phyloP scores from a whole-genome alignment of 2,329 filamentous ascomycete species.

The Claviceps sp. region DNA sequence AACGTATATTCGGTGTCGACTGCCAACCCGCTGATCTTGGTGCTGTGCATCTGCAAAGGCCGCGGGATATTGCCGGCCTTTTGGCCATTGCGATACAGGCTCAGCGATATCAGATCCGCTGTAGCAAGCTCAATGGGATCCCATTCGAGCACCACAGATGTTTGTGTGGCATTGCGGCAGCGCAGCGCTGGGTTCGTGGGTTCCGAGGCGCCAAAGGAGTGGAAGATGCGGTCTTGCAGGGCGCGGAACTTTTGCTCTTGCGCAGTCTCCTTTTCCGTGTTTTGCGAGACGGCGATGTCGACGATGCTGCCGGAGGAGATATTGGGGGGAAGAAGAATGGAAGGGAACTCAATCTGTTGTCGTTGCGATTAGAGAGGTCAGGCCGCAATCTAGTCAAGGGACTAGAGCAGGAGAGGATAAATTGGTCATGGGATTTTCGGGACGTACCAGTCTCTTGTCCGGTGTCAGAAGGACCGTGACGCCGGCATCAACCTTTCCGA shows the following conservation, averaged over 20 bases:
- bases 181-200: constrained; percentile 68
- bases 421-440: constrained; percentile 4
- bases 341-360: constrained; percentile 91
- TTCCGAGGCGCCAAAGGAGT: constrained; percentile 69
- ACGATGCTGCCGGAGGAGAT: constrained; percentile 95
- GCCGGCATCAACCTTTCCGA: constrained; percentile 98
- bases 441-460: constrained; percentile 75
- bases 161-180: constrained; percentile 95
- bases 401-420: too few species aligned
- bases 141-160: constrained; percentile 97
- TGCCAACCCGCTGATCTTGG: constrained; percentile 92
- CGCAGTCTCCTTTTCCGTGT: constrained; percentile 61
- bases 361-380: neutral
- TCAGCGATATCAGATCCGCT: constrained; percentile 77
- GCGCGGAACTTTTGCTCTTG: constrained; percentile 64
- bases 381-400: neutral
- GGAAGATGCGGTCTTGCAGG: constrained; percentile 81
- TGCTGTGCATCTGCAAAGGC: constrained; percentile 76
- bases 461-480: constrained; percentile 93
- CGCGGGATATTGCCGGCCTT: constrained; percentile 93
- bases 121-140: constrained; percentile 88
- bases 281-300: constrained; percentile 89
- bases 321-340: constrained; percentile 86
- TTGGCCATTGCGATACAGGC: constrained; percentile 87
- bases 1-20: constrained; percentile 95